Base-by-base conservation (phyloP, 83 land plant genomes). In the Picea abies region DNA sequence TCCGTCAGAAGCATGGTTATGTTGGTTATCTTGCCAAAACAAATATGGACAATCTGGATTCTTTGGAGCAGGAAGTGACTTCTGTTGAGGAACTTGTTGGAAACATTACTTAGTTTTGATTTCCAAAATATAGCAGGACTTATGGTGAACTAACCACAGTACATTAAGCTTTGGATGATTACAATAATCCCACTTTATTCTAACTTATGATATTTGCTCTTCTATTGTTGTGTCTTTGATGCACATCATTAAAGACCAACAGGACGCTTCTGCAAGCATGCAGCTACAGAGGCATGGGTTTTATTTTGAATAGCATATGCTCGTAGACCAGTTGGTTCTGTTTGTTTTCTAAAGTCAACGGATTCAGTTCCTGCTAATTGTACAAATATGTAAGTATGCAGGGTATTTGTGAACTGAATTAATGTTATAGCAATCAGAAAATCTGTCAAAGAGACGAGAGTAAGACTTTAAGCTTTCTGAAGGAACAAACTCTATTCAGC, bases 241-340 rank as follows among this genome's bases (percentile, higher is more conserved):
- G 58, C 26, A n/a, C 41, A 41, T n/a, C 26, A 47, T 49, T n/a
- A n/a, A 67, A 72, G 52, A 72, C 52, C 52, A 72, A 25, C 6
- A 20, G 6, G 25, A 73, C 37, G 25, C 10, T n/a, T 44, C 56
- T 73, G 56, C 77, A 73, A 73, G 77, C 77, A 73, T 8, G 77
- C 41, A 41, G 77, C 56, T 73, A 23, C 44, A 37, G 44, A 22
- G 20, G 77, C 15, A 9, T 44, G 22, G 14, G 10, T 44, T 37
- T 73, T 73, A 41, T 49, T 49, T 49, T 49, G 56, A 49, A 49
- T 49, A 9, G 44, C 44, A 73, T 73, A 20, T 73, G 77, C 56
- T 44, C 44, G 58, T 73, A 44, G 56, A 73, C 77, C 20, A 73
- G 3, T 73, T 47, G n/a, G 56, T 49, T 47, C 52, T 47, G 41